phyloP scores from a whole-genome alignment of 768 basidiomycete genomes.

The Kwoniella heveanensis region DNA sequence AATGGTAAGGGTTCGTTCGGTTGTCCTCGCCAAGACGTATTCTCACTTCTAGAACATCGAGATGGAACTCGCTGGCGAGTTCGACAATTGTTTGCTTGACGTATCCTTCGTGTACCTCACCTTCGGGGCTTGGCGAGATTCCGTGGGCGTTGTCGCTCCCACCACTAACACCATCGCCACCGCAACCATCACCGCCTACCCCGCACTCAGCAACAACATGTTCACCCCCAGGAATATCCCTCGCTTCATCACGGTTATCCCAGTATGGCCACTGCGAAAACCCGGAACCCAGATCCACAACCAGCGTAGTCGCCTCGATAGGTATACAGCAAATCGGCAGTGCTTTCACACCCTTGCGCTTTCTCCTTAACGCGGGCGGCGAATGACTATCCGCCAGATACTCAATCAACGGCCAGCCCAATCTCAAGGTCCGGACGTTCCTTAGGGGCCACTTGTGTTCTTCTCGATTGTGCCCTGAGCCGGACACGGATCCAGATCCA shows the following conservation, averaged over 20 bases:
- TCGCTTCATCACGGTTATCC: neutral
- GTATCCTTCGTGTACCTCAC: neutral
- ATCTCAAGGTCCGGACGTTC: slow-evolving; percentile 2
- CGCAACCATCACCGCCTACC: no score
- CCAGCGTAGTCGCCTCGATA: neutral
- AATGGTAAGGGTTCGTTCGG: neutral
- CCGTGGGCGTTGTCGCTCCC: no score
- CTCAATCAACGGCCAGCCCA: slow-evolving; percentile 3
- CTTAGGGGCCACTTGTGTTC: slow-evolving; percentile 10
- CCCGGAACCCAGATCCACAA: neutral
- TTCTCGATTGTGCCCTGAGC: neutral
- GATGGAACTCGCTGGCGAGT: slow-evolving; percentile 2
- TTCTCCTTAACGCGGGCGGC: neutral
- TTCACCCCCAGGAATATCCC: no score
- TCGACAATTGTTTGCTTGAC: neutral
- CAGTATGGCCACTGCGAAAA: neutral
- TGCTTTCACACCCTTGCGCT: no score
- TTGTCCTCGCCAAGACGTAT: neutral
- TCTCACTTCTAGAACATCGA: neutral
- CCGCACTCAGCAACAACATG: no score
- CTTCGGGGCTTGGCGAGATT: no score
- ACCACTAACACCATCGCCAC: neutral
- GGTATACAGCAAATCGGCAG: slow-evolving; percentile 21
- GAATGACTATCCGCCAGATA: slow-evolving; percentile 8
- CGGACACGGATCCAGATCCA: no score